phyloP scores from a whole-genome alignment of 139 green algal genomes.

The Eudorina sp. region DNA sequence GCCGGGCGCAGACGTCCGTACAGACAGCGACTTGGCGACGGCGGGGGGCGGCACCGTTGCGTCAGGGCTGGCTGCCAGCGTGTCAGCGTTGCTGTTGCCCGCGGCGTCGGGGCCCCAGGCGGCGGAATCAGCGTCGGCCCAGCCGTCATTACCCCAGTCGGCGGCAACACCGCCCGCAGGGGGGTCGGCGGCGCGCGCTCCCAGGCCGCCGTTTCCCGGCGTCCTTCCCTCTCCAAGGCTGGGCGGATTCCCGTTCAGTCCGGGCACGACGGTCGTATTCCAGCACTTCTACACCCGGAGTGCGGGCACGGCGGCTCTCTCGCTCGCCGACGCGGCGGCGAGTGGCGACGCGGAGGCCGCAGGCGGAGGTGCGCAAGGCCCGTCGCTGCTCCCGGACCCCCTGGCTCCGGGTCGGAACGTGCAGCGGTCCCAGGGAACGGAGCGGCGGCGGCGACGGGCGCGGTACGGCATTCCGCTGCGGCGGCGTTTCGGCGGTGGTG shows the following conservation, averaged over 20 bases:
- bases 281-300: conserved; percentile 2
- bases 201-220: too few species aligned
- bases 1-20: too few species aligned
- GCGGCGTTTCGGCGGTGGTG: background rate
- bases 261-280: background rate
- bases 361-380: background rate
- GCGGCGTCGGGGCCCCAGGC: too few species aligned
- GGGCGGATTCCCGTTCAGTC: conserved; percentile 13
- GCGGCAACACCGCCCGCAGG: background rate
- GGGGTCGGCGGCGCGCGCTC: background rate
- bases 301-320: background rate
- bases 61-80: too few species aligned
- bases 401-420: background rate
- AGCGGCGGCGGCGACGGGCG: background rate
- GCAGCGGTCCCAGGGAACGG: background rate
- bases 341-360: background rate
- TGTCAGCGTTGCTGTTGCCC: too few species aligned
- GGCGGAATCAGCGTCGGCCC: too few species aligned
- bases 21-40: too few species aligned
- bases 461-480: background rate
- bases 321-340: background rate
- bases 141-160: too few species aligned
- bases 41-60: too few species aligned
- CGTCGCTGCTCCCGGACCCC: too few species aligned
- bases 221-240: too few species aligned